Base-by-base conservation (phyloP, 2,329 filamentous ascomycete genomes). In the Alternaria rosae region DNA sequence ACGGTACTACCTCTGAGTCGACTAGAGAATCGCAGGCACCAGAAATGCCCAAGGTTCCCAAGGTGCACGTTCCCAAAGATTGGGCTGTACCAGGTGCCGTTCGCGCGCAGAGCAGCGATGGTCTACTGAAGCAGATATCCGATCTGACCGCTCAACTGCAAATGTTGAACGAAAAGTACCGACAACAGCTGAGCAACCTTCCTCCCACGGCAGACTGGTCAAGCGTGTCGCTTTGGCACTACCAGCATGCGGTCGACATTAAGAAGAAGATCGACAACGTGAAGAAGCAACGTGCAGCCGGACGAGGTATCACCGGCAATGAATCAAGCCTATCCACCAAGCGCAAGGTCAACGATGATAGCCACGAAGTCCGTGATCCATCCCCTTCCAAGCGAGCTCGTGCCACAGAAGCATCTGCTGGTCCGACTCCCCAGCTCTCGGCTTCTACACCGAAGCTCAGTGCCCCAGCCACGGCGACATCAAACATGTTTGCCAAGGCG, bases 251-350 rank as follows among this genome's bases (percentile, higher is more conserved):
- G 11, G 65, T 63, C 8, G 65, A 70, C 12, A 66, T 78, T 25
- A 72, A 71, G 54, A 71, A 68, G 44, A 71, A 74, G 67, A 75
- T 78, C 11, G 68, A 68, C 6, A 62, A 59, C 12, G 62, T 69
- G 20, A 78, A 70, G 56, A 77, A 78, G 64, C 66, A 76, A 44
- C 70, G 65, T 5, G 75, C 76, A 13, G 51, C 61, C 2, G 65
- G 64, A 6, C 76, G 72, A 47, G 76, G 76, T 1, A 58, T 78
- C 44, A 77, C 75, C 38, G 75, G 76, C 9, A 62, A 68, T 26
- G 76, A 78, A 54, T 75, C 75, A 4, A 63, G 62, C 8, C 48
- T 78, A 23, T 78, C 75, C n/a, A 76, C 70, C 3, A 77, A 78
- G 61, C 76, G 75, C 41, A 77, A 75, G 57, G 66, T 62, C 10